phyloP scores from a whole-genome alignment of 768 basidiomycete species.

The Rhodotorula kratochvilovae region DNA sequence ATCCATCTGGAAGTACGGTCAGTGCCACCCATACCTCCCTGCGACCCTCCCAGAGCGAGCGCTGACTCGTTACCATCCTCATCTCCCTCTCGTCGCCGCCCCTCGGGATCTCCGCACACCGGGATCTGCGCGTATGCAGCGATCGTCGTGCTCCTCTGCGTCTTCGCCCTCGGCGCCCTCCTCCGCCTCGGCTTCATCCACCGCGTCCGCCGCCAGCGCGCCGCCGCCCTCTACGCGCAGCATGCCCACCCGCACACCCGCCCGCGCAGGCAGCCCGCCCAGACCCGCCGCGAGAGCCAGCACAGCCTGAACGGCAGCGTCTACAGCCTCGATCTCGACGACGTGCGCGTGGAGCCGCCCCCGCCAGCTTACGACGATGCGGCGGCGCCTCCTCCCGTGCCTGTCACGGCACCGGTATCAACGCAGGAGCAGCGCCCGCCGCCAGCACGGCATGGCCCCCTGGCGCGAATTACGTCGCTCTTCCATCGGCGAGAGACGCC shows the following conservation, averaged over 20 bases:
- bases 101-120: neutral
- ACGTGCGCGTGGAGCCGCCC: neutral
- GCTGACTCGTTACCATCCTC: neutral
- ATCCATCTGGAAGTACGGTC: constrained; percentile 24
- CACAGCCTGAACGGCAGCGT: neutral
- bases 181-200: constrained; percentile 8
- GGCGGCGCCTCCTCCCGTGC: neutral
- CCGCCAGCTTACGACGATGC: constrained; percentile 15
- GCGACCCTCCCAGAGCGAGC: neutral
- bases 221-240: neutral
- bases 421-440: too few relatives aligned
- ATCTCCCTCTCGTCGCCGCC: too few relatives aligned
- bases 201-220: constrained; percentile 4
- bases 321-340: constrained; percentile 1
- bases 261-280: too few relatives aligned
- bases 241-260: neutral
- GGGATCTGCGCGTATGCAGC: neutral
- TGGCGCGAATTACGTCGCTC: neutral
- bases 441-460: too few relatives aligned
- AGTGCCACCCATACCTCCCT: neutral
- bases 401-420: neutral
- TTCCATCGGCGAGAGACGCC: neutral
- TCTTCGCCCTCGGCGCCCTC: constrained; percentile 5
- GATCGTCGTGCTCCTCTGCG: constrained; percentile 20
- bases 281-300: neutral